Conservation (phyloP, 116 monocot genomes). For the Phalaenopsis hybrid region DNA sequence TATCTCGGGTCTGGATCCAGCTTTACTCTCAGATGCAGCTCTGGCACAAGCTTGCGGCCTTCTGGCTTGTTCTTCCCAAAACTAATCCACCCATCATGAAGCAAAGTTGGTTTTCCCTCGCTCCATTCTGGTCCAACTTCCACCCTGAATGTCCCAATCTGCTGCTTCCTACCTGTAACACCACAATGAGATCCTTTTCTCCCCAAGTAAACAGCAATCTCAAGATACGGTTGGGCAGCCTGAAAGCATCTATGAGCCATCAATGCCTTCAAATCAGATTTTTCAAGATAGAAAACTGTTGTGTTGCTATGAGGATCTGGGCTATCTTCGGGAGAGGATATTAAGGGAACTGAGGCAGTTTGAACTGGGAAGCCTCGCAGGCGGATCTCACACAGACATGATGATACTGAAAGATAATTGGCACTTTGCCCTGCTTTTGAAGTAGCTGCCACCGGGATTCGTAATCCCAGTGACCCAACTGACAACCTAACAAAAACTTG, state of each 20-base stretch:
- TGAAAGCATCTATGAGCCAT: slow-evolving; percentile 44
- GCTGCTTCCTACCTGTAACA: slow-evolving; percentile 38
- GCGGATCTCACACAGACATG: slow-evolving; percentile 55
- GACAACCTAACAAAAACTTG: slow-evolving; percentile 68
- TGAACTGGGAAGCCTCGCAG: slow-evolving; percentile 73
- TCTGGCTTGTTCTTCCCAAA: slow-evolving; percentile 40
- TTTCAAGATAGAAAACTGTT: slow-evolving; percentile 60
- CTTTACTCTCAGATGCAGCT: slow-evolving; percentile 72
- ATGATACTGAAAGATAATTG: slow-evolving; percentile 11
- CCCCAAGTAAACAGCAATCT: slow-evolving; percentile 49
- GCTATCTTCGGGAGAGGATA: slow-evolving; percentile 37
- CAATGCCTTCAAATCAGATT: slow-evolving; percentile 53
- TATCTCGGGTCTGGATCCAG: slow-evolving; percentile 80
- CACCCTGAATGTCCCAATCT: slow-evolving; percentile 53
- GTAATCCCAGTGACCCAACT: slow-evolving; percentile 69
- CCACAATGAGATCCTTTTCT: slow-evolving; percentile 32
- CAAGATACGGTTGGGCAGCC: slow-evolving; percentile 36
- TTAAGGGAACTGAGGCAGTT: slow-evolving; percentile 44
- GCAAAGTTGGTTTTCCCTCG: slow-evolving; percentile 42
- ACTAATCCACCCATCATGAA: slow-evolving; percentile 71
- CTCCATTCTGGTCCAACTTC: slow-evolving; percentile 51
- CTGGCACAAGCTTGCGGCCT: slow-evolving; percentile 26
- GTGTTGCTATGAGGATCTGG: slow-evolving; percentile 43
- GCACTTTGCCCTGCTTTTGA: slow-evolving; percentile 13
- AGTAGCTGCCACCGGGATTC: slow-evolving; percentile 27